Conservation (phyloP, 2,329 filamentous ascomycete species). For the Thelonectria olida region DNA sequence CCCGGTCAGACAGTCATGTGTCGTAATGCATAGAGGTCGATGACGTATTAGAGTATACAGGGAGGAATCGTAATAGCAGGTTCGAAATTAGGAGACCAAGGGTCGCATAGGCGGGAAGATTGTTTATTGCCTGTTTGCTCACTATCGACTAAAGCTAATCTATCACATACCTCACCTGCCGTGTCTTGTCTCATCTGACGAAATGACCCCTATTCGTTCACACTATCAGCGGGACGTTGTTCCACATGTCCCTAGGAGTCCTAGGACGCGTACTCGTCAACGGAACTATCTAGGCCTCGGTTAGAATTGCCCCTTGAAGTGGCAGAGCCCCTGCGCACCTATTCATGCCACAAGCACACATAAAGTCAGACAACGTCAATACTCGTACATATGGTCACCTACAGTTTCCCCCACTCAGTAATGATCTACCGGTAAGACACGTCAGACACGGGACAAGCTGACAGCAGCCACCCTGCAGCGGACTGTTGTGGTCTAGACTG, state of each 20-base stretch:
- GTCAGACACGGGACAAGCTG: background rate
- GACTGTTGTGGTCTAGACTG: background rate
- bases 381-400: background rate
- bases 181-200: too few species aligned
- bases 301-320: background rate
- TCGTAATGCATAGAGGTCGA: background rate
- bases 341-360: too few species aligned
- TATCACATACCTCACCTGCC: too few species aligned
- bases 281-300: too few species aligned
- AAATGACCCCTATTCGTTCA: too few species aligned
- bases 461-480: background rate
- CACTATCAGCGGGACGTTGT: too few species aligned
- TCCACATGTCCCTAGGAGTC: too few species aligned
- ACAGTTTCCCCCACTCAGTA: background rate
- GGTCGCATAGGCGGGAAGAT: too few species aligned
- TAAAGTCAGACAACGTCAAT: background rate
- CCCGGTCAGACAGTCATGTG: background rate
- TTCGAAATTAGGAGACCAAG: background rate
- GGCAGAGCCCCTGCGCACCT: background rate
- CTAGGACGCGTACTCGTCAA: too few species aligned
- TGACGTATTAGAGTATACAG: background rate
- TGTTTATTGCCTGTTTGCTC: too few species aligned
- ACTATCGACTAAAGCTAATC: too few species aligned
- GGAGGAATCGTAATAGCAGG: background rate
- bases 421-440: background rate